Conservation (phyloP, 768 basidiomycete genomes). For the Psilocybe sp. region DNA sequence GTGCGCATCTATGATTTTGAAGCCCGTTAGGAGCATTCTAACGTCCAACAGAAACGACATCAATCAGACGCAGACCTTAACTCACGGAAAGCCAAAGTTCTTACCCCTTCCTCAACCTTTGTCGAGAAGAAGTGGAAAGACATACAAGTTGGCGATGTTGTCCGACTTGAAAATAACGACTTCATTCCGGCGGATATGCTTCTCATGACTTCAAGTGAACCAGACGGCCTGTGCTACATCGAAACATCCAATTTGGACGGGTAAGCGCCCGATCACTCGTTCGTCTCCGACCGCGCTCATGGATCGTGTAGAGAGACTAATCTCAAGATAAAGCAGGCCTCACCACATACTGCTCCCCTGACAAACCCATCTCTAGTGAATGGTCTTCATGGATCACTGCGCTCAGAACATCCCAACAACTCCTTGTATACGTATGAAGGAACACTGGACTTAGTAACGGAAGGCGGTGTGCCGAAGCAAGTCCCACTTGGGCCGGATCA, state of each 20-base stretch:
- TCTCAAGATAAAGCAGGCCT: slow-evolving; percentile 97
- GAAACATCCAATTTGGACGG: slow-evolving; percentile 98
- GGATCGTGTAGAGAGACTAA: slow-evolving; percentile 77
- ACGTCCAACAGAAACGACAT: slow-evolving; percentile 80
- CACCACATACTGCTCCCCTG: slow-evolving; percentile 72
- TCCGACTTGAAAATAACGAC: slow-evolving; percentile 87
- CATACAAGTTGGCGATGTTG: slow-evolving; percentile 86
- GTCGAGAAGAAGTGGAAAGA: slow-evolving; percentile 82
- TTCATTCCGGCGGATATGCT: slow-evolving; percentile 96
- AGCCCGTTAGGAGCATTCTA: not conserved
- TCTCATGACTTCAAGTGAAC: slow-evolving; percentile 86
- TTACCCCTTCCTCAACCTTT: slow-evolving; percentile 64
- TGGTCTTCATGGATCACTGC: slow-evolving; percentile 75
- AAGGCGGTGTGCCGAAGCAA: slow-evolving; percentile 64
- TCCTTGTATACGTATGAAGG: slow-evolving; percentile 96
- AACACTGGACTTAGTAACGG: slow-evolving; percentile 61
- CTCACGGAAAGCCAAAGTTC: slow-evolving; percentile 73
- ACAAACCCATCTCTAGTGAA: slow-evolving; percentile 76
- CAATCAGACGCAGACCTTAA: slow-evolving; percentile 93
- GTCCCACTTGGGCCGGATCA: slow-evolving; percentile 95
- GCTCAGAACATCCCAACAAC: slow-evolving; percentile 97
- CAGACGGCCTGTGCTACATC: slow-evolving; percentile 95
- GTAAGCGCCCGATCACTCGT: slow-evolving; percentile 37
- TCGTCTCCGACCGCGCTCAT: not conserved
- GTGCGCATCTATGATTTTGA: slow-evolving; percentile 40